phyloP scores from a whole-genome alignment of 169 alveolate species.

The Eimeria falciformis region DNA sequence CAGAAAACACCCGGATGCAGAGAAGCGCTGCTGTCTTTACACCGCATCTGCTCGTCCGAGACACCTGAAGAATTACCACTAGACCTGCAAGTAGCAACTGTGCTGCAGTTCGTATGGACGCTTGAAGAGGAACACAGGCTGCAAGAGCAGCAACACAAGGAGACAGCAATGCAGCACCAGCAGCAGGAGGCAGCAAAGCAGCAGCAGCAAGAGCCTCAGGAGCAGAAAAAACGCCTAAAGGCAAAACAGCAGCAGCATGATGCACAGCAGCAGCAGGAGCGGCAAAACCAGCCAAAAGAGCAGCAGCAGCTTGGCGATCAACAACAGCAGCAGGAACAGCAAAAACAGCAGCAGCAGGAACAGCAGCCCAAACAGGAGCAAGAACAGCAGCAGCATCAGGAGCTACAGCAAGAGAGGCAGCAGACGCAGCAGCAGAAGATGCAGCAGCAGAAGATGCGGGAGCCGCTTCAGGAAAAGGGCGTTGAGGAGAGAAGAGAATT shows the following conservation, averaged over 20 bases:
- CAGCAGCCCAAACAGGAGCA: background rate
- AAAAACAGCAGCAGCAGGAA: background rate
- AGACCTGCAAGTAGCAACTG: background rate
- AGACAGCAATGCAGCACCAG: background rate
- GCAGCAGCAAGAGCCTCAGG: background rate
- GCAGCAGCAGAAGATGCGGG: constrained; percentile 5
- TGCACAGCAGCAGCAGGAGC: background rate
- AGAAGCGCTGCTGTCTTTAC: background rate
- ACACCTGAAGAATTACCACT: background rate
- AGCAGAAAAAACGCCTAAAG: background rate
- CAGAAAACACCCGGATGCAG: background rate
- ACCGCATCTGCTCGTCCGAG: background rate
- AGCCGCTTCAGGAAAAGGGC: background rate
- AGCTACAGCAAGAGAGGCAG: background rate
- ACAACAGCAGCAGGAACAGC: background rate
- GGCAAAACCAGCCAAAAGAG: background rate
- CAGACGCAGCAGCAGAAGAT: constrained; percentile 1
- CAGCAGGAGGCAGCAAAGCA: background rate
- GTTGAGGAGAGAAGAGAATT: background rate
- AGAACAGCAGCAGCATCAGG: background rate
- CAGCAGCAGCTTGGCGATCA: background rate
- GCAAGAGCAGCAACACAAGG: background rate
- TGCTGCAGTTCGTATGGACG: background rate
- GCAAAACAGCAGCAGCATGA: background rate
- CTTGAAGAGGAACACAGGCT: background rate